A percentile compares a stretch with the other conserved stretches of the same genome.
phyloP scores from a whole-genome alignment of 73 alveolate species.

The Paraurostyla sp. region DNA sequence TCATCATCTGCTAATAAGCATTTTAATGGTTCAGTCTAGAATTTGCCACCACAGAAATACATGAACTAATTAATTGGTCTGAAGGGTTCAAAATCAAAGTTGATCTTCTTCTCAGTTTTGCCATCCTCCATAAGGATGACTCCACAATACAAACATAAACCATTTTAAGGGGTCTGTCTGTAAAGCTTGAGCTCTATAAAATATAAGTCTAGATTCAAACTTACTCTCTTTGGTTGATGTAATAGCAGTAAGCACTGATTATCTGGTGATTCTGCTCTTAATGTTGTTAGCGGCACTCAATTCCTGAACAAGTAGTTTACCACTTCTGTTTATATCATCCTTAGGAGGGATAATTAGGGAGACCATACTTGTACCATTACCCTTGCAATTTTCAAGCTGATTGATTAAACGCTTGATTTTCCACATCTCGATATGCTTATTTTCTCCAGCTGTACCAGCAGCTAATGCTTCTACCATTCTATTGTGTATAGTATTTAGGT shows the following conservation, averaged over 20 bases:
- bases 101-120: conserved; percentile 92
- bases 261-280: conserved; percentile 90
- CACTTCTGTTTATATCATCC: conserved; percentile 85
- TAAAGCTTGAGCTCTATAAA: conserved; percentile 84
- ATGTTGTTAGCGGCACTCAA: conserved; percentile 92
- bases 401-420: conserved; percentile 90
- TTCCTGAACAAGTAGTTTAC: conserved; percentile 88
- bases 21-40: conserved; percentile 91
- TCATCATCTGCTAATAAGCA: conserved; percentile 88
- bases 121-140: conserved; percentile 96
- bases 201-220: neutral
- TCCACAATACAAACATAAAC: conserved; percentile 97
- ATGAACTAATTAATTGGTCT: conserved; percentile 96
- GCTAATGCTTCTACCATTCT: conserved; percentile 40
- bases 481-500: conserved; percentile 25
- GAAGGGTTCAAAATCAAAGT: conserved; percentile 98
- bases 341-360: conserved; percentile 91
- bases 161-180: conserved; percentile 97
- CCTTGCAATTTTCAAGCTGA: conserved; percentile 88
- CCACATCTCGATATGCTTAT: conserved; percentile 92
- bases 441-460: conserved; percentile 60
- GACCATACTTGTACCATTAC: conserved; percentile 95
- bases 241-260: conserved; percentile 87
- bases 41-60: conserved; percentile 96
- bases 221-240: conserved; percentile 88